These are phyloP conservation scores for Solanum aculeatissimum DNA, from an alignment of 305 asterid genomes.

Conservation along the genomic window DNA sequence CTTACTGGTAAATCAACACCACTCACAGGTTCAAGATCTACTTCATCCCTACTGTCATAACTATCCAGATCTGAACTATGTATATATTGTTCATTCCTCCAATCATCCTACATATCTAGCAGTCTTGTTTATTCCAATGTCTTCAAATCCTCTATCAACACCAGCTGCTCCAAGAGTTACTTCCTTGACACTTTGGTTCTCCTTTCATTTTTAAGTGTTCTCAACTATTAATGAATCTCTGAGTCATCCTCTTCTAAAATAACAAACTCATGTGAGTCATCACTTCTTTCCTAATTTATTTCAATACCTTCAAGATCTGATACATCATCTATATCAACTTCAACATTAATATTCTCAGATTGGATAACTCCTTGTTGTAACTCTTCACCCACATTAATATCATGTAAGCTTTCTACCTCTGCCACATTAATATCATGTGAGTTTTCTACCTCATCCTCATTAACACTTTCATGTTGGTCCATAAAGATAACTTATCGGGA, in stretches of 20 bases:
- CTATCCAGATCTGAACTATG: no score
- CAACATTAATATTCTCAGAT: neutral
- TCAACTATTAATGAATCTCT: no score
- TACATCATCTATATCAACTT: neutral
- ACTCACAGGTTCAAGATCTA: no score
- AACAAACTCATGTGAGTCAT: no score
- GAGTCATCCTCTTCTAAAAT: neutral
- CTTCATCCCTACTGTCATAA: no score
- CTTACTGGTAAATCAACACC: no score
- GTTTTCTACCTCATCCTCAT: neutral
- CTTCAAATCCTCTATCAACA: neutral
- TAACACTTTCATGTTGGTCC: neutral
- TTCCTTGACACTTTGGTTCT: no score
- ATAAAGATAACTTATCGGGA: neutral
- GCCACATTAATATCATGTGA: no score
- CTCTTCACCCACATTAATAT: neutral
- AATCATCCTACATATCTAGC: neutral
- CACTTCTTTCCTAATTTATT: accelerated
- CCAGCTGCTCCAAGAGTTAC: neutral
- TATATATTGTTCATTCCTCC: no score
- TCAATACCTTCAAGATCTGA: neutral
- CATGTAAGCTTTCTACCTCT: neutral
- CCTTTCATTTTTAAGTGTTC: neutral
- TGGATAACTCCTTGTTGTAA: neutral
- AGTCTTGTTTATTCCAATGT: neutral